Percentiles rank a stretch among this genome's conserved stretches.
Evolutionary conservation across 352 stramenopile genomes (phyloP).

Genomic region (Pythium dissimile): DNA sequence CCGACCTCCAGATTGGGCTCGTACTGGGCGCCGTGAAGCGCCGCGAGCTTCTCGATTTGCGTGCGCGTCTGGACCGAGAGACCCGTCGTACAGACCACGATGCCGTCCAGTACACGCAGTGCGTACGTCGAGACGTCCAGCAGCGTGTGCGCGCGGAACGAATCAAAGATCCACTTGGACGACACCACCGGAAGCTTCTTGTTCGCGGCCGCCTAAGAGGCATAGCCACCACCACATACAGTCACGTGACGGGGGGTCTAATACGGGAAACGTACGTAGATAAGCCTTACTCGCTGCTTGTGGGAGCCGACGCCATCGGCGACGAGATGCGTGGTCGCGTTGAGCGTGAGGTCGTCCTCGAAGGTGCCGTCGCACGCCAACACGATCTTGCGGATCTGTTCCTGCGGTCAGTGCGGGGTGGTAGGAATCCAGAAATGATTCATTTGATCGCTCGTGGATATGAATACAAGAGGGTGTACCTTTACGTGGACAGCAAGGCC

Average conservation of each 20-base stretch:
- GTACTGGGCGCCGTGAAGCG: conserved; percentile 45
- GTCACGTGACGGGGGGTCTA: no score
- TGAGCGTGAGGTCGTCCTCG: conserved; percentile 45
- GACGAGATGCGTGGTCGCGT: conserved; percentile 59
- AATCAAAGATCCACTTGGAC: conserved; percentile 67
- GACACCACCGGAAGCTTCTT: conserved; percentile 41
- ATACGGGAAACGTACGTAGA: conserved; percentile 7
- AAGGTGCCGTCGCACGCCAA: conserved; percentile 53
- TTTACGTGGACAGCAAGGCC: conserved; percentile 50
- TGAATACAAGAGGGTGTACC: conserved; percentile 15
- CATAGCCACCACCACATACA: background rate
- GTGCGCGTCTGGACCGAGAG: conserved; percentile 47
- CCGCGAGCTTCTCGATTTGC: conserved; percentile 43
- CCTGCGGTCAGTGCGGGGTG: conserved; percentile 22
- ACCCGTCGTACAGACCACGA: conserved; percentile 67
- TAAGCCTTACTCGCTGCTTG: conserved; percentile 65
- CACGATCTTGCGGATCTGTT: conserved; percentile 71
- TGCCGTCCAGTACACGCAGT: conserved; percentile 47
- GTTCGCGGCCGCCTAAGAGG: conserved; percentile 32
- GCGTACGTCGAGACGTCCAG: conserved; percentile 35
- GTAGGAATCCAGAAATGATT: background rate
- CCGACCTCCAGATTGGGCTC: conserved; percentile 56
- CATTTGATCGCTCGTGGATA: background rate
- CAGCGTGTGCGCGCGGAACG: conserved; percentile 42
- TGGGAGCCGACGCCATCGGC: conserved; percentile 53